Evolutionary conservation across 2,329 filamentous ascomycete species (phyloP), one percentile per base, ranked within the genome.

Genomic region (Hypoxylon sp.): DNA sequence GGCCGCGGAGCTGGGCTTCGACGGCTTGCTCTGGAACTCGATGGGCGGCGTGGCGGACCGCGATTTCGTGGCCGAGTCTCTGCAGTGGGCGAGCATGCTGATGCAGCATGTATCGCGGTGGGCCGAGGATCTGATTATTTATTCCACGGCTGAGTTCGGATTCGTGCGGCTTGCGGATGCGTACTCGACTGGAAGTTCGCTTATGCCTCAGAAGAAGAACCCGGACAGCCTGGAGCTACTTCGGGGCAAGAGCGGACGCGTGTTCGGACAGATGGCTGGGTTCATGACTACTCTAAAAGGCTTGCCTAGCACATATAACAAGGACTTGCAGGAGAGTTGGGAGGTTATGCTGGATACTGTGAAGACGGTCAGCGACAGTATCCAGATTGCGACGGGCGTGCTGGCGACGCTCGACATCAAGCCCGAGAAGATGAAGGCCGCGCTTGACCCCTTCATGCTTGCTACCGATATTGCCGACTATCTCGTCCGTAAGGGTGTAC

Each of bases 131-230:
- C 80, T 94, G 67, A 93, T 93, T 80, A 86, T 93, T 26, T 96
- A 95, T 83, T 90, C 87, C 24, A 89, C 90, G 8, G 82, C 89
- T 63, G 92, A 95, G 78, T 96, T 95, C 76, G 88, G 89, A 17
- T 95, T 93, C 78, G 87, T 94, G 39, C 86, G 86, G 65, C 81
- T 96, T 14, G 91, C 92, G 6, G 93, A 97, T 77, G 91, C 92
- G 0, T 96, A 95, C 80, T 90, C 87, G 0, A 95, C 93, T 0
- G 92, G 92, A 4, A 91, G 88, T 70, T 91, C 87, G 0, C 82
- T 94, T 61, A 94, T 94, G 92, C 92, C 92, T 2, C 90, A 96
- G 78, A 96, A 95, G 87, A 93, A 94, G 84, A 95, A 95, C 80
- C 85, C 87, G 0, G 93, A 96, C 80, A 90, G 87, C n/a, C 84